phyloP scores from a whole-genome alignment of 2,329 filamentous ascomycete genomes.

The Ophiocordyceps camponoti-saundersi region DNA sequence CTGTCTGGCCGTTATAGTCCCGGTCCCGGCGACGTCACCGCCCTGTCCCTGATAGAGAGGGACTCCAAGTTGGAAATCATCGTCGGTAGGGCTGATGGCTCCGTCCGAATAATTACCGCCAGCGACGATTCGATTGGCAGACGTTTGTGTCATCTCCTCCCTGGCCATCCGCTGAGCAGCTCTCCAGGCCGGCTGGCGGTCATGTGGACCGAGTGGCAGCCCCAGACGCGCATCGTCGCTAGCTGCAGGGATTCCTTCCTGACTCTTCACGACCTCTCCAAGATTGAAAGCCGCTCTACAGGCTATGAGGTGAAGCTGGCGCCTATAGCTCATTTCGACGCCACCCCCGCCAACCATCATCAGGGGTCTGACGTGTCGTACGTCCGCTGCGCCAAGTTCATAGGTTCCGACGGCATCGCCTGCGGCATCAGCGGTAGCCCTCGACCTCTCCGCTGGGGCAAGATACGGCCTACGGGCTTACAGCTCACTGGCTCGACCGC shows the following conservation, averaged over 20 bases:
- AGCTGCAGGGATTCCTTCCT: slow-evolving; percentile 14
- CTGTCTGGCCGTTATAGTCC: slow-evolving; percentile 22
- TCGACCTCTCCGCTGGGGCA: slow-evolving; percentile 27
- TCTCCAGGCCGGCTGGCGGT: slow-evolving; percentile 11
- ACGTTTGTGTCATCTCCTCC: background rate
- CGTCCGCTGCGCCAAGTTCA: slow-evolving; percentile 23
- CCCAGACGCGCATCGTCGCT: slow-evolving; percentile 11
- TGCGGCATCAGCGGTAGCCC: slow-evolving; percentile 24
- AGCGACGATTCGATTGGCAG: background rate
- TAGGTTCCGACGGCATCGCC: slow-evolving; percentile 25
- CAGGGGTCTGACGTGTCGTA: slow-evolving; percentile 8
- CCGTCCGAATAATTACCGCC: slow-evolving; percentile 23
- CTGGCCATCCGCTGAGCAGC: background rate
- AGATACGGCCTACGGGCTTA: slow-evolving; percentile 26
- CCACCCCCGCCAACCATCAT: slow-evolving; percentile 5
- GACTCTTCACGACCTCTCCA: slow-evolving; percentile 11
- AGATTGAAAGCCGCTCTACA: background rate
- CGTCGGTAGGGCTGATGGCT: slow-evolving; percentile 31
- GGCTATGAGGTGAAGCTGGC: slow-evolving; percentile 1
- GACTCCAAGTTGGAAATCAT: slow-evolving; percentile 17
- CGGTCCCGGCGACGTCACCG: slow-evolving; percentile 32
- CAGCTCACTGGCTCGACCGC: slow-evolving; percentile 15
- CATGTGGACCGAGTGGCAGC: slow-evolving; percentile 16
- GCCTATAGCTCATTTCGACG: slow-evolving; percentile 10
- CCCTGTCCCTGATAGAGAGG: slow-evolving; percentile 25